Conservation (phyloP, 1,284 basidiomycete genomes). For the Ceratobasidium sp. region DNA sequence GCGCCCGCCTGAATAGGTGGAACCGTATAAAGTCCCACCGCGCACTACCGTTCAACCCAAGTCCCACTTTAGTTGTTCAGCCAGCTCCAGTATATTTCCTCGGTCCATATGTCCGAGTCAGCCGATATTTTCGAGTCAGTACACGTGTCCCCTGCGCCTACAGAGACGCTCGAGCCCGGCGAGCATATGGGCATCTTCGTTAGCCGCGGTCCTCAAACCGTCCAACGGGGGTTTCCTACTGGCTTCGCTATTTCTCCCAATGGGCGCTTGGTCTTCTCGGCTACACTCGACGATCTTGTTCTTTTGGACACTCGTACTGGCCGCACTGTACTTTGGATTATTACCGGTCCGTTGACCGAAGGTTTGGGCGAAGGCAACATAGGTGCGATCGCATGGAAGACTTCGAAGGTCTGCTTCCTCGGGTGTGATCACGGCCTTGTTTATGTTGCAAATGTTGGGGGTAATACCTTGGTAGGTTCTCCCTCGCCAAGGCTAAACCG, state of each 20-base stretch:
- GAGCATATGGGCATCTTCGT: not conserved
- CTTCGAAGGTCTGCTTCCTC: not conserved
- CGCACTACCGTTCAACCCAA: not conserved
- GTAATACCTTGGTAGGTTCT: not conserved
- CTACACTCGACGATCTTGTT: not conserved
- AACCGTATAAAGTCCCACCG: no score
- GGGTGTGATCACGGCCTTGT: not conserved
- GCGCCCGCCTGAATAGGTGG: no score
- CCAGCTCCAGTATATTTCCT: no score
- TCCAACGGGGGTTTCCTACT: not conserved
- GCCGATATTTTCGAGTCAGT: no score
- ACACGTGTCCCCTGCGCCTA: no score
- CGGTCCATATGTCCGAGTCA: no score
- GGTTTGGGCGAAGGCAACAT: not conserved
- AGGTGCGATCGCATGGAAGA: not conserved
- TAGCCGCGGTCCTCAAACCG: not conserved
- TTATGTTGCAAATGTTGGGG: not conserved
- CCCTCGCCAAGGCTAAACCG: not conserved
- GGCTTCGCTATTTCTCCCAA: not conserved
- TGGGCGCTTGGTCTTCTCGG: not conserved
- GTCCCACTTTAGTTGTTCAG: not conserved
- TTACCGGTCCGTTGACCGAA: not conserved
- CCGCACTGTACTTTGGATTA: not conserved
- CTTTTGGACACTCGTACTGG: not conserved
- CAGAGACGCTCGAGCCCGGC: not conserved